Base-by-base conservation (phyloP, 352 stramenopile genomes). In the Phytophthora pistaciae region DNA sequence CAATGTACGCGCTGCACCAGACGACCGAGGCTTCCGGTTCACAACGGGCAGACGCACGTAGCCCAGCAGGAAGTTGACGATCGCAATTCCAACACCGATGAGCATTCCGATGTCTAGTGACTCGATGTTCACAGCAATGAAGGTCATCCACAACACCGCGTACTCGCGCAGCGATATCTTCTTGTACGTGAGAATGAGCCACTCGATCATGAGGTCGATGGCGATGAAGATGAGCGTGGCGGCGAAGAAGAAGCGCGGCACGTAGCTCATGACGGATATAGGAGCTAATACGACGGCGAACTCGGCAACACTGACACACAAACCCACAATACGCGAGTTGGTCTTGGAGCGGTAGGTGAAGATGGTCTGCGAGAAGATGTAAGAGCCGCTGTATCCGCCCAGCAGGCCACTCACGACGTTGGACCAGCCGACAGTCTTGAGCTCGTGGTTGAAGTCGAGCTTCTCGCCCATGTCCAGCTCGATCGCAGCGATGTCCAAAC, bases 331-430 rank as follows among this genome's bases (percentile, higher is more conserved):
- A 21, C 94, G 79, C 38, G 87, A 95, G 72, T 97, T 94, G 69
- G 91, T 91, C 55, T 91, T 91, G 64, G 93, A 97, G 20, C 93
- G 86, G 73, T 94, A 98, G 14, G 97, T 99, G 79, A 99, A 99
- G 64, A 99, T 99, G 31, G 96, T 99, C 85, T 99, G 98, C 29
- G 85, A 98, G 78, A 99, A 99, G 65, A 99, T 99, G 79, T 99
- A 99, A 25, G 88, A 98, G 11, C 98, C 98, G 11, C 97, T 99
- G 85, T 99, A 99, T 49, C 98, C 98, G 27, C 98, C 97, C 0
- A 95, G 90, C 20, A 99, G 18, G 0, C 98, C 98, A 52, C 89
- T 98, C 8, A 99, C 74, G 14, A 99, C 77, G 82, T 99, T 99
- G 36, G 90, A 98, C 70, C 98, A 94, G n/a, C 98, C 97, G 25